Evolutionary conservation across 2,329 filamentous ascomycete species (phyloP).

Genomic region (Aaosphaeria pasadenensis): DNA sequence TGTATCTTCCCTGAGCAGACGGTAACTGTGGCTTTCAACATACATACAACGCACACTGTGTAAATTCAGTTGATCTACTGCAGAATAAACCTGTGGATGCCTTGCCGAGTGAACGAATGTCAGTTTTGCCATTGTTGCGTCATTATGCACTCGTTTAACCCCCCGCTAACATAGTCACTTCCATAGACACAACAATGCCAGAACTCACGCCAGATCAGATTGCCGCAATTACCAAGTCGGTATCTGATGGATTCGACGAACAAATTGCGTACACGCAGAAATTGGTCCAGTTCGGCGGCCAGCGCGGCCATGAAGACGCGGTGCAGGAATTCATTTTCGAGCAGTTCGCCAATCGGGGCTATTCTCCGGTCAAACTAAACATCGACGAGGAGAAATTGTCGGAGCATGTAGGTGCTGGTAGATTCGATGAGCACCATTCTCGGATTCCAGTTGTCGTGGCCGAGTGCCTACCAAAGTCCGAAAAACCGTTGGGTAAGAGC

Average conservation of each 20-base stretch:
- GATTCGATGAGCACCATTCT: not conserved
- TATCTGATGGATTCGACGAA: slow-evolving; percentile 5
- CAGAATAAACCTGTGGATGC: too few species aligned
- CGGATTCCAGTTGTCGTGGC: not conserved
- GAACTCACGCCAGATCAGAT: too few species aligned
- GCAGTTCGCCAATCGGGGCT: not conserved
- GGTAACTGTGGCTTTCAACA: too few species aligned
- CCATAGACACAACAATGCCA: too few species aligned
- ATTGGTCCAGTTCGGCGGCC: slow-evolving; percentile 15
- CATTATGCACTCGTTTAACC: too few species aligned
- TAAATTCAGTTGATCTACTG: too few species aligned
- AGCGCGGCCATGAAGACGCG: slow-evolving; percentile 13
- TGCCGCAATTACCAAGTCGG: too few species aligned
- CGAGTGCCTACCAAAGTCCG: not conserved
- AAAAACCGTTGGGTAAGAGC: slow-evolving; percentile 11
- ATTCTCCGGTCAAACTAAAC: not conserved
- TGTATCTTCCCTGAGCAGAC: too few species aligned
- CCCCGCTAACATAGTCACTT: too few species aligned
- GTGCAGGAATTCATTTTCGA: slow-evolving; percentile 5
- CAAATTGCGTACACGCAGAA: slow-evolving; percentile 14
- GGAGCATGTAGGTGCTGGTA: not conserved
- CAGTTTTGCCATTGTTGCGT: too few species aligned
- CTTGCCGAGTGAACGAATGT: too few species aligned
- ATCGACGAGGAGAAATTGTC: not conserved
- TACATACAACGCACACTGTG: too few species aligned